Percentiles rank a stretch among this genome's conserved stretches.
These are phyloP conservation scores for Nicotiana noctiflora DNA, from an alignment of 257 asterid genomes.

Conservation along the genomic window DNA sequence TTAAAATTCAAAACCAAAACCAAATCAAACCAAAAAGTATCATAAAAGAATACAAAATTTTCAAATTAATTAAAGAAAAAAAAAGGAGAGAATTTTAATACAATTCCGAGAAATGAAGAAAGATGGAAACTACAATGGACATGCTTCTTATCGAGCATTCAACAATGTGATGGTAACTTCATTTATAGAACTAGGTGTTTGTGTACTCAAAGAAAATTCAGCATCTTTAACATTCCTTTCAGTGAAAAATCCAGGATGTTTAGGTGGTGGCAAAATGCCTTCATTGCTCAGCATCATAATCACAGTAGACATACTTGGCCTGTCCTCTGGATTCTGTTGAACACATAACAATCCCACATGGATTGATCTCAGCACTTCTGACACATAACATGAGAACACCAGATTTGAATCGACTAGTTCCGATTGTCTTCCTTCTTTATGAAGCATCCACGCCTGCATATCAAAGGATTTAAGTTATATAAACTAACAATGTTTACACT, in stretches of 20 bases:
- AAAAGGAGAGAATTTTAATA: too few species aligned
- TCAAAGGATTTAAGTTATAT: neutral
- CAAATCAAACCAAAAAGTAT: too few species aligned
- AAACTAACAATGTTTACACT: neutral
- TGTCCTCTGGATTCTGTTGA: constrained; percentile 21
- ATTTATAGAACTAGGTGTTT: constrained; percentile 6
- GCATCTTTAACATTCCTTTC: neutral
- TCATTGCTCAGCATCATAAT: constrained; percentile 26
- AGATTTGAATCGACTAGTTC: constrained; percentile 17
- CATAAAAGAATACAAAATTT: neutral
- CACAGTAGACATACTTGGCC: constrained; percentile 30
- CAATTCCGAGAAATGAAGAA: neutral
- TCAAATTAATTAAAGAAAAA: neutral
- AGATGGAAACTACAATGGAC: neutral
- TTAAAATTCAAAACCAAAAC: too few species aligned
- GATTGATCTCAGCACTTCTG: constrained; percentile 21
- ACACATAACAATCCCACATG: constrained; percentile 35
- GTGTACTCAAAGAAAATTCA: neutral
- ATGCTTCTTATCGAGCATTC: constrained; percentile 1
- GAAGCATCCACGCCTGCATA: constrained; percentile 27
- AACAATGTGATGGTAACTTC: constrained; percentile 18
- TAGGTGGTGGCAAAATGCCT: constrained; percentile 18
- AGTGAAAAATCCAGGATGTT: constrained; percentile 27
- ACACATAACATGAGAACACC: neutral
- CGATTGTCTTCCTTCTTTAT: constrained; percentile 14